Base-by-base conservation (phyloP, 1,284 basidiomycete species). In the Prillingera fragicola region DNA sequence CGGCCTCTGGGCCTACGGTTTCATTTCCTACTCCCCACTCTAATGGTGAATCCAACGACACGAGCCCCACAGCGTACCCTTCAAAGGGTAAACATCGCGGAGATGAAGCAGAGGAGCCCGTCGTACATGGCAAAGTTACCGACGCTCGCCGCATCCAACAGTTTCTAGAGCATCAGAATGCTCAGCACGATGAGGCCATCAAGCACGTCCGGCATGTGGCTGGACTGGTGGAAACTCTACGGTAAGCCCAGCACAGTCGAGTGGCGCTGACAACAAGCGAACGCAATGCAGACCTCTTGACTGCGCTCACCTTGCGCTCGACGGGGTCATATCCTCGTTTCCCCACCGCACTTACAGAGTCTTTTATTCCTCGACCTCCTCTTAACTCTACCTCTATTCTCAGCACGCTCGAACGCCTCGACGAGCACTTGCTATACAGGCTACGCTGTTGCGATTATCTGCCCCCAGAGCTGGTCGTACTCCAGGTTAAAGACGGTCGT, bases 21-120 rank as follows among this genome's bases (percentile, higher is more conserved):
- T 60, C 59, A 3, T 67, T 67, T 39, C 66, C 65, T 4, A 69
- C 67, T 0, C 67, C 67, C 8, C 63, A 63, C 34, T 62, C 62
- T 27, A 50, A 48, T 19, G 60, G 54, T 26, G 62, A 63, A 29
- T 60, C 60, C 4, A 62, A 57, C 45, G 55, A 60, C 33, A 62
- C 56, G 9, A 61, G 57, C 36, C 67, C 67, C 1, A 34, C 42
- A 5, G 34, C 43, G 5, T 39, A 38, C 22, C 42, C 47, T 1
- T 17, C 15, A 19, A 66, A 65, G 44, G 59, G 55, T 17, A 59
- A 53, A 38, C 52, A 54, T 10, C 37, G 25, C 4, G 45, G 41
- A 13, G 47, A 50, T 8, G 41, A 31, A 15, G 26, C 15, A 15
- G 48, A 37, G n/a, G 54, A 47, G 13, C 18, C 25, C 3, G 26